Evolutionary conservation across 768 basidiomycete genomes (phyloP).

Genomic region (Tricholoma terreum): DNA sequence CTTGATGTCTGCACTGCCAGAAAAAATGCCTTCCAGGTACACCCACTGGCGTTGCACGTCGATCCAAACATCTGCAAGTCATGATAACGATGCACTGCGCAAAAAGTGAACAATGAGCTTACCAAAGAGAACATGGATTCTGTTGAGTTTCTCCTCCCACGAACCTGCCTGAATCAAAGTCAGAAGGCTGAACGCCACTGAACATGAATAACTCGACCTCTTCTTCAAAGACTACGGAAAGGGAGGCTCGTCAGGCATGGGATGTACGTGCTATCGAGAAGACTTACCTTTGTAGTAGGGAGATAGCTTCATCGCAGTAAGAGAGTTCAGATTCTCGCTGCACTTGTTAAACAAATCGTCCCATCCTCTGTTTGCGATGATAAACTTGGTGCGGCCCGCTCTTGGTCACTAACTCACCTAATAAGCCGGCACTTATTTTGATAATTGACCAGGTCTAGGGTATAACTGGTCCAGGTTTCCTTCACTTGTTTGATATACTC

Average conservation of each 20-base stretch:
- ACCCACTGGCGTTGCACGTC: slow-evolving; percentile 99
- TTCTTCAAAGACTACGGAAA: slow-evolving; percentile 77
- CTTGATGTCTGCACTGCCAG: slow-evolving; percentile 99
- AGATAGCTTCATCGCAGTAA: slow-evolving; percentile 95
- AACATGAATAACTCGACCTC: slow-evolving; percentile 45
- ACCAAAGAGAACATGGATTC: slow-evolving; percentile 96
- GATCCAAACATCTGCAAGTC: slow-evolving; percentile 86
- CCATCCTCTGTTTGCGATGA: slow-evolving; percentile 66
- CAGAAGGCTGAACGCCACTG: slow-evolving; percentile 4
- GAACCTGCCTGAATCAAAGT: slow-evolving; percentile 58
- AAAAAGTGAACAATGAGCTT: slow-evolving; percentile 14
- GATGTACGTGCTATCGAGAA: not conserved
- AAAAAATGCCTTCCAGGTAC: slow-evolving; percentile 98
- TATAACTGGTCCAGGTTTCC: slow-evolving; percentile 95
- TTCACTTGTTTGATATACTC: slow-evolving; percentile 96
- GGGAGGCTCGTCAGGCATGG: slow-evolving; percentile 1
- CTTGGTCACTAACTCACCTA: slow-evolving; percentile 41
- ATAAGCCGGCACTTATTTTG: slow-evolving; percentile 99
- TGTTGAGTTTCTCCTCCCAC: slow-evolving; percentile 97
- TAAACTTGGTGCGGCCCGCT: not conserved
- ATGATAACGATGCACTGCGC: slow-evolving; percentile 7
- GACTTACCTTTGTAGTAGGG: slow-evolving; percentile 92
- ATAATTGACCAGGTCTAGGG: slow-evolving; percentile 94
- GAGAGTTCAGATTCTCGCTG: slow-evolving; percentile 93
- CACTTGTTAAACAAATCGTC: slow-evolving; percentile 97